Evolutionary conservation across 1,139 yeast species (phyloP).

Genomic region (Pichia sp.): DNA sequence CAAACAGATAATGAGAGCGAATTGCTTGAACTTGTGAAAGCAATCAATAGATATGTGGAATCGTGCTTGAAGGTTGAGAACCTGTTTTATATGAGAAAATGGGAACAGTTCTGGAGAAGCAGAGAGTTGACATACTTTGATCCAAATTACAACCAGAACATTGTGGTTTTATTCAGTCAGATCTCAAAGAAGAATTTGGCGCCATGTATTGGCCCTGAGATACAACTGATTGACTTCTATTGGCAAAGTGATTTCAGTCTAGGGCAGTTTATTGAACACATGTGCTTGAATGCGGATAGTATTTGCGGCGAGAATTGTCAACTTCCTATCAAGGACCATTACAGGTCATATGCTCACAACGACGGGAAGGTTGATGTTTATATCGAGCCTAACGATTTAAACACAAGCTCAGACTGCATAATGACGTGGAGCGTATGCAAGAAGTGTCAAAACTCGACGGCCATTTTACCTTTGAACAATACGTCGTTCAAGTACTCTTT

Average conservation of each 20-base stretch:
- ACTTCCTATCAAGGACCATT: constrained; percentile 63
- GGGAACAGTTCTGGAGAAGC: constrained; percentile 49
- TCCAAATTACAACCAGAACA: constrained; percentile 69
- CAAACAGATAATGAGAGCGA: constrained; percentile 13
- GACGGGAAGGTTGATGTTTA: constrained; percentile 73
- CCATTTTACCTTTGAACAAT: constrained; percentile 80
- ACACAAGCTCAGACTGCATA: constrained; percentile 59
- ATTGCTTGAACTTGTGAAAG: constrained; percentile 33
- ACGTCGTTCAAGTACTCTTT: constrained; percentile 86
- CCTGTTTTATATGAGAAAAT: constrained; percentile 39
- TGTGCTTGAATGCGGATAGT: constrained; percentile 59
- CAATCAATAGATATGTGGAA: constrained; percentile 30
- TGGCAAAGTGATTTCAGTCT: constrained; percentile 87
- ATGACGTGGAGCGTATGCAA: constrained; percentile 93
- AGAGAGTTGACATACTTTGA: constrained; percentile 45
- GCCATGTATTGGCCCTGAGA: constrained; percentile 88
- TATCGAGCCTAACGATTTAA: constrained; percentile 51
- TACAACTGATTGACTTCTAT: constrained; percentile 76
- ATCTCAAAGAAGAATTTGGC: constrained; percentile 82
- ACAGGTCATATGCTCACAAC: constrained; percentile 85
- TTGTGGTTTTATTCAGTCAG: constrained; percentile 71
- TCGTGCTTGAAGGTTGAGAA: constrained; percentile 25
- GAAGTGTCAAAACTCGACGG: constrained; percentile 66
- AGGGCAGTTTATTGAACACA: constrained; percentile 82
- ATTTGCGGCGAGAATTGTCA: constrained; percentile 82